Evolutionary conservation across 2,329 filamentous ascomycete genomes (phyloP), one percentile per base, ranked within the genome.

Genomic region (Oidium heveae): DNA sequence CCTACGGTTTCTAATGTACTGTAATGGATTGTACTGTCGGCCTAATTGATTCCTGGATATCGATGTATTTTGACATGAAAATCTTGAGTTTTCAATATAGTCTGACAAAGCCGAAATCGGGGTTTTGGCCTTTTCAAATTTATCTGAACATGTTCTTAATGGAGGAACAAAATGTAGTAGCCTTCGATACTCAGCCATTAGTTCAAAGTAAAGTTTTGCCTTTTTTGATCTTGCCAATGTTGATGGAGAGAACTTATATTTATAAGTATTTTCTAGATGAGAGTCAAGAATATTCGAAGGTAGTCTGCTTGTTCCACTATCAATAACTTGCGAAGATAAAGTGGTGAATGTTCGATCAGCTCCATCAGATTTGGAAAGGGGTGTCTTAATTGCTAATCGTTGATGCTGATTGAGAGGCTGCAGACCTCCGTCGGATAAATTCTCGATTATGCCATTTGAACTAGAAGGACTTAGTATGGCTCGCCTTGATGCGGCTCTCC

Each of bases 1-100:
- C 64, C 88, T 89, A 51, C 89, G 77, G 64, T 98, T 96, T 20
- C 91, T 81, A 55, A 96, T 84, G 61, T 86, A 86, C 66, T 96
- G 91, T 24, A 98, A 69, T 4, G 89, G 91, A 64, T 98, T 94
- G 65, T 96, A 96, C 1, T 72, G 69, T 54, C 88, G 80, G 4
- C 84, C 83, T 8, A 81, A 66, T 6, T 56, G 53, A 15, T 16
- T 51, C 18, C 12, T 16, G n/a, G 7, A 5, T 13, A 4, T 8
- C 28, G 47, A n/a, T 18, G 28, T 1, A 18, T 33, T 33, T 12
- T 32, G 34, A 5, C 56, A 57, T 20, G 54, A 39, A 16, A 53
- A 47, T 24, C 54, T 53, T 16, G 34, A n/a, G 13, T 15, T 53
- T 41, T 53, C 51, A 28, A 24, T 41, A 24, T 22, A 7, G 1